Base-by-base conservation (phyloP, 257 asterid species). In the Nicotiana attenuata region DNA sequence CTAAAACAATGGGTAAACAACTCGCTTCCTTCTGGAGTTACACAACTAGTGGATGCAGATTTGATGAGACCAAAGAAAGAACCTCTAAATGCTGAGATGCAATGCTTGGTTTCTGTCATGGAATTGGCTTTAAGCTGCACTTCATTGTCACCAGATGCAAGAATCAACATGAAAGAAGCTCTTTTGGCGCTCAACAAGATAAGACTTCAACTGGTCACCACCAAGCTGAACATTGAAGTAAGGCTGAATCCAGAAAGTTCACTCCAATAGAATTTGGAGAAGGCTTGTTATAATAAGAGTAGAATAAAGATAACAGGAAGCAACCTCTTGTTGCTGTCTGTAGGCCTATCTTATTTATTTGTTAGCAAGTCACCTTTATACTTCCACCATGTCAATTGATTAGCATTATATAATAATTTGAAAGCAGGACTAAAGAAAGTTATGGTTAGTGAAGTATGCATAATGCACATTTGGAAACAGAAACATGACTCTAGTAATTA, bases 81-180 rank as follows among this genome's bases (percentile, higher is more conserved):
- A 10, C 3, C 57, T 22, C 55, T 26, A 2, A 16, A 3, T 16
- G 66, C 56, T 22, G 84, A 68, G 52, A 10, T 80, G 11, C 73
- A 85, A 29, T 84, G 84, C 26, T 10, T 84, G n/a, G 41, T 81
- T 7, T 63, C 69, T 14, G 81, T 84, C 10, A 45, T 82, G 66
- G 83, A 85, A 71, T 63, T 85, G 47, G 87, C 83, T 79, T 82
- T 88, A 55, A 81, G 65, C 7, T 88, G 90, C 81, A 80, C 79
- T 50, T 28, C n/a, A 17, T 26, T 29, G 53, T 81, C 77, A 33
- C 84, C 92, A 7, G 9, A 3, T 24, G 85, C 80, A 4, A 80
- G 92, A 55, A 83, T 87, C 26, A 52, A 38, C 10, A 82, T 90
- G 65, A 80, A 35, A 55, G 88, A 81, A 35, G 83, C 78, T 60